Base-by-base conservation (phyloP, 306 rosid genomes). In the Corylus heterophylla region DNA sequence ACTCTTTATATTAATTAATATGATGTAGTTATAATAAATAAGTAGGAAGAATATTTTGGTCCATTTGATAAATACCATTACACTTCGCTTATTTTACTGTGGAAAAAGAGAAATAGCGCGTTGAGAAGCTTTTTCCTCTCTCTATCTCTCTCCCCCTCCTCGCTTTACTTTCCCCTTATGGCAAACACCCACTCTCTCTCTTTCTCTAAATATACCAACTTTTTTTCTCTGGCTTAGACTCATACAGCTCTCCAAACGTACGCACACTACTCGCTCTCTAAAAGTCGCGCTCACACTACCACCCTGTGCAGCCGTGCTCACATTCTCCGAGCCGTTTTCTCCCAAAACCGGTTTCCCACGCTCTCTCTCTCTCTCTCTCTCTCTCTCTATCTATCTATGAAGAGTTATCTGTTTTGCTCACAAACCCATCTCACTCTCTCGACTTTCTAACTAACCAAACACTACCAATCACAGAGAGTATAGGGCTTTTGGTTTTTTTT, bases 171-270 rank as follows among this genome's bases (percentile, higher is more conserved):
- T 18, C 39, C 10, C 49, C 12, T 42, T 39, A 39, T 39, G 6
- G 5, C 5, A 5, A 5, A 58, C 8, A 0, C 29, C 22, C 18
- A 5, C 51, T 80, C 31, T 42, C 56, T 35, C 71, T 10, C 29
- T 8, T 54, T 29, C 20, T 37, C 25, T 37, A 12, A 63, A 63
- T 31, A 17, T 1, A 66, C 4, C 48, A 9, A 12, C 75, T 69
- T 68, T 85, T 17, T 79, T 84, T 75, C 84, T 67, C 78, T 69
- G 35, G 35, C 35, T 31, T 63, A n/a, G 5, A 74, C 77, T 79
- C 85, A 84, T 82, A 75, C 86, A 31, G 35, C 70, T 81, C 80
- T 81, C 79, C 45, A 42, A 42, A 42, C 45, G 45, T 5, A 42
- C 7, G 6, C 45, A 42, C 45, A 51, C 70, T 66, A 6, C 45